Percentiles rank a stretch among this genome's conserved stretches.
Conservation (phyloP, 257 asterid species). For the Solanum tarapatanum region DNA sequence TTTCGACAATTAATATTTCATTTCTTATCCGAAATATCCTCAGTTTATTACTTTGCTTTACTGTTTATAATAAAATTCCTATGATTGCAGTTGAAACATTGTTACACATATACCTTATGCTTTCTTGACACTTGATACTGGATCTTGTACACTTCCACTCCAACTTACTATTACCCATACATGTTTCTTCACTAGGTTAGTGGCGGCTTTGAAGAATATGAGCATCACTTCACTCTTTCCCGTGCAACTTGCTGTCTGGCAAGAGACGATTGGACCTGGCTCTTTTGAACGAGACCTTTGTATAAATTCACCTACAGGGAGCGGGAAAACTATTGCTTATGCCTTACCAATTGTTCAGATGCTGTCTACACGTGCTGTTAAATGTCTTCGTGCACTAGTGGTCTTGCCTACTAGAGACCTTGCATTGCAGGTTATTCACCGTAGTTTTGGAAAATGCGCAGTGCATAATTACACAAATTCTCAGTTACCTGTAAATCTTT, state of each 20-base stretch:
- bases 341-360: slow-evolving; percentile 81
- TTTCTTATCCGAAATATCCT: not conserved
- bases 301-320: slow-evolving; percentile 86
- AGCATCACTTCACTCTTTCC: slow-evolving; percentile 65
- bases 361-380: slow-evolving; percentile 50
- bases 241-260: slow-evolving; percentile 89
- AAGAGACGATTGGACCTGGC: slow-evolving; percentile 87
- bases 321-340: slow-evolving; percentile 87
- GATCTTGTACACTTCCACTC: not conserved
- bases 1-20: not conserved
- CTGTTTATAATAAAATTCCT: not conserved
- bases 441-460: not conserved
- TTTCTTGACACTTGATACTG: not conserved
- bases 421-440: slow-evolving; percentile 63
- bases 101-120: not conserved
- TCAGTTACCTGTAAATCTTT: not conserved
- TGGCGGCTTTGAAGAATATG: slow-evolving; percentile 48
- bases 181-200: slow-evolving; percentile 38
- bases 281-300: slow-evolving; percentile 74
- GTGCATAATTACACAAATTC: not conserved
- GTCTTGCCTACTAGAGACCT: slow-evolving; percentile 92
- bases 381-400: slow-evolving; percentile 80
- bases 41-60: not conserved
- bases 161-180: not conserved
- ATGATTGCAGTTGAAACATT: not conserved